Evolutionary conservation across 1,284 basidiomycete species (phyloP), one percentile per base, ranked within the genome.

Genomic region (Marasmius tenuissimus): DNA sequence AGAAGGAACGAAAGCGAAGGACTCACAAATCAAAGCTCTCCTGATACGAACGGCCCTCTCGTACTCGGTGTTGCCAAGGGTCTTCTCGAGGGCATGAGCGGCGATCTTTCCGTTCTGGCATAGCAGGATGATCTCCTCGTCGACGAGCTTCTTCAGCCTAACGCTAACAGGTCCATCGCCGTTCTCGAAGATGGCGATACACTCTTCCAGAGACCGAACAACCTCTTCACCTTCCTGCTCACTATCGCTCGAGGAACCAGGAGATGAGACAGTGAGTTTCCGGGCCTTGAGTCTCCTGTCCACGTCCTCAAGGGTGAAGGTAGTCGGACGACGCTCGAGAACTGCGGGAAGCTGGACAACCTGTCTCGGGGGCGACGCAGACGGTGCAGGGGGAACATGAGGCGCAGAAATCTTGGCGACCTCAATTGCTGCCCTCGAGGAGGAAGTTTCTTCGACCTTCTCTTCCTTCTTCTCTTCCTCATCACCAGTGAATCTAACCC

Each of bases 71-170:
- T 63, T 68, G 14, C 67, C 71, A 10, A 98, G 78, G 52, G 93
- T 86, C 82, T 98, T 99, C 78, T 99, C 97, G 49, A 99, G 78
- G 12, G 94, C 94, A 74, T 99, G 98, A 7, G 93, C 85, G 0
- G 94, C 91, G 66, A 99, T 92, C 85, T 96, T 97, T 57, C 96
- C 95, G 68, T 91, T 91, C 77, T 98, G 94, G 9, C 91, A 87
- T 35, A 99, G 82, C 59, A 96, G 66, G 59, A 99, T 89, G 59
- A 99, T 81, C 76, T 99, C 97, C 72, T 99, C 97, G 71, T 99
- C 95, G 55, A 86, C 93, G 67, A 99, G 78, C 67, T 87, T 78
- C 59, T 83, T 78, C 50, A 90, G 68, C 47, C 82, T 76, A 48
- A 74, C 78, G 56, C 79, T 80, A 9, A 82, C 78, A 18, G 91